Percentiles rank a stretch among this genome's conserved stretches.
Evolutionary conservation across 2,329 filamentous ascomycete genomes (phyloP).

Genomic region (Exophiala lecanii-corni): DNA sequence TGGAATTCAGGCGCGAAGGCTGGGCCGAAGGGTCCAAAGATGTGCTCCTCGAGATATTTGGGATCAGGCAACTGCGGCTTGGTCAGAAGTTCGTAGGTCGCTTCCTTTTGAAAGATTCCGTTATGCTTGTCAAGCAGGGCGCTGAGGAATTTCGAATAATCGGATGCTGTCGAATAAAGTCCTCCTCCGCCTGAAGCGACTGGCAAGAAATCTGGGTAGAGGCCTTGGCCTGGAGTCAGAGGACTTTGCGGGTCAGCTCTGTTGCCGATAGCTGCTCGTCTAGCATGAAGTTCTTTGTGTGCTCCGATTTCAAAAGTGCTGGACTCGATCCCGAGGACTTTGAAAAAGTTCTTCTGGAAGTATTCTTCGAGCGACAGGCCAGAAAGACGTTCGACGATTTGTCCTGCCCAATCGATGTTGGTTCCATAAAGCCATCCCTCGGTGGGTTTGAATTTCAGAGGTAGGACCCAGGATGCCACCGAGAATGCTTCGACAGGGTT

Average conservation of each 20-base stretch:
- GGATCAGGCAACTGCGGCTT: constrained; percentile 1
- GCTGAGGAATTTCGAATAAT: constrained; percentile 21
- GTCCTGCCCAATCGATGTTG: constrained; percentile 50
- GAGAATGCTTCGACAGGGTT: constrained; percentile 35
- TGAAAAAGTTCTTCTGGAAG: constrained; percentile 44
- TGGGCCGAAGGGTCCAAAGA: neutral
- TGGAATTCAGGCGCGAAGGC: neutral
- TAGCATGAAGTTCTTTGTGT: constrained; percentile 29
- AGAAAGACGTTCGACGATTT: constrained; percentile 42
- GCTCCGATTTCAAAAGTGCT: constrained; percentile 50
- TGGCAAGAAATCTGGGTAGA: neutral
- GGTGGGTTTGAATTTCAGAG: constrained; percentile 61
- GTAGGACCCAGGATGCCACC: constrained; percentile 30
- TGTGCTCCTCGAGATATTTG: neutral
- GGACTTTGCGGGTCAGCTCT: neutral
- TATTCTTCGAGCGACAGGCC: constrained; percentile 44
- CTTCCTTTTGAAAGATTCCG: constrained; percentile 2
- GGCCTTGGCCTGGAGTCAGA: neutral
- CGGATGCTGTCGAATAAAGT: constrained; percentile 21
- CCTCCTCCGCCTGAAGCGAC: constrained; percentile 21
- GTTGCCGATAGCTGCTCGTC: constrained; percentile 3
- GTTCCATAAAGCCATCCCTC: constrained; percentile 57
- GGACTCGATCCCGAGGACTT: constrained; percentile 44
- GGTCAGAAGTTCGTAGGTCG: neutral
- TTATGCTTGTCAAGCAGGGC: constrained; percentile 12